Evolutionary conservation across 192 early-diverging fungal genomes (phyloP).

Genomic region (Podila epicladia): DNA sequence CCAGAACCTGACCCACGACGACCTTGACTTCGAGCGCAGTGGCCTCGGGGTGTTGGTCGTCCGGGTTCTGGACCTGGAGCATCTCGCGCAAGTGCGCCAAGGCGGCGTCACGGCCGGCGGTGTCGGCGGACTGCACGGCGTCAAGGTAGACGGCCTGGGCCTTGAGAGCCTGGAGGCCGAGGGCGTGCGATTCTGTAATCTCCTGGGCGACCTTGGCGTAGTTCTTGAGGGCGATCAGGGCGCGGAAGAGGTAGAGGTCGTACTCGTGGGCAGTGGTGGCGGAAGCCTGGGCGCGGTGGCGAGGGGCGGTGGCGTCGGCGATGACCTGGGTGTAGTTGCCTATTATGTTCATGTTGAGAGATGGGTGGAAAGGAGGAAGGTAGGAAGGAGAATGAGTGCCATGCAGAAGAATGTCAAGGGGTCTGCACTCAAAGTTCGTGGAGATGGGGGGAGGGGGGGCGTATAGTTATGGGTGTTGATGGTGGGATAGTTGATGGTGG

Average conservation of each 20-base stretch:
- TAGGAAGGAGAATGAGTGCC: not conserved
- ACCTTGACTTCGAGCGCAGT: conserved; percentile 64
- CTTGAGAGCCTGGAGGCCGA: conserved; percentile 74
- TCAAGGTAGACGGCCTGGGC: conserved; percentile 70
- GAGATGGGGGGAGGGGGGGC: not conserved
- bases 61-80: conserved; percentile 62
- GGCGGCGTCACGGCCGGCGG: conserved; percentile 52
- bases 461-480: not conserved
- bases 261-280: conserved; percentile 63
- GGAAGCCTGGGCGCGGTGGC: conserved; percentile 75
- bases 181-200: conserved; percentile 57
- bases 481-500: not conserved
- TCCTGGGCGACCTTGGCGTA: conserved; percentile 74
- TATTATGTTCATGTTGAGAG: conserved; percentile 1
- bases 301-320: conserved; percentile 51
- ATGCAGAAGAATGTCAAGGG: not conserved
- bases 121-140: conserved; percentile 54
- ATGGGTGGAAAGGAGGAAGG: not conserved
- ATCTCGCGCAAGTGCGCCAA: conserved; percentile 57
- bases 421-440: not conserved
- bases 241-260: conserved; percentile 78
- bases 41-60: conserved; percentile 52
- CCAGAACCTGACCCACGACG: conserved; percentile 71
- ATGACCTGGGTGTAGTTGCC: conserved; percentile 32
- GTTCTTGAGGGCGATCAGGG: conserved; percentile 83